Conservation (phyloP, 2,329 filamentous ascomycete genomes). For the Fusarium xyrophilum region DNA sequence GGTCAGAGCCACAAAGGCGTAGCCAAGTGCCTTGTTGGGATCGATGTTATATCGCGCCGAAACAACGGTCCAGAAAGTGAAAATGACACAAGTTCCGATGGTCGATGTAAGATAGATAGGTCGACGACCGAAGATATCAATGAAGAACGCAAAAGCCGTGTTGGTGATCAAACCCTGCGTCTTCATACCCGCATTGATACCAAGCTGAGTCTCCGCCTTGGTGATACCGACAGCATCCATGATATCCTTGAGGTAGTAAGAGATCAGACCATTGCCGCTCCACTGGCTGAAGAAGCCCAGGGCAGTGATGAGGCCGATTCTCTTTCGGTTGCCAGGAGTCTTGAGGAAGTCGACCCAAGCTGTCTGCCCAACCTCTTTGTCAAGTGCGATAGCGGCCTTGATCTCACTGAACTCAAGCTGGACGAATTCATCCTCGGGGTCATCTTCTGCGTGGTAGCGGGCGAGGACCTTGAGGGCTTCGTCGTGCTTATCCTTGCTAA, state of each 20-base stretch:
- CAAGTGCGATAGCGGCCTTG: constrained; percentile 22
- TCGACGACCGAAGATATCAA: constrained; percentile 33
- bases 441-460: constrained; percentile 29
- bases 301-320: constrained; percentile 38
- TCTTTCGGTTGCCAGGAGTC: constrained; percentile 40
- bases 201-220: constrained; percentile 45
- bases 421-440: constrained; percentile 17
- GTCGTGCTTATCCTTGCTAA: constrained; percentile 33
- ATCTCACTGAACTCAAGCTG: constrained; percentile 30
- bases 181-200: constrained; percentile 37
- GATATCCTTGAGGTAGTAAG: constrained; percentile 23
- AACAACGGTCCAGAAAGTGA: constrained; percentile 26
- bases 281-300: constrained; percentile 28
- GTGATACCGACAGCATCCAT: constrained; percentile 34
- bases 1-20: constrained; percentile 45
- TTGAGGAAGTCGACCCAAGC: constrained; percentile 35
- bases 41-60: constrained; percentile 41
- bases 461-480: constrained; percentile 25
- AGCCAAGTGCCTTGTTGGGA: constrained; percentile 15
- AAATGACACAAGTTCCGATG: constrained; percentile 42
- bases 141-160: constrained; percentile 32
- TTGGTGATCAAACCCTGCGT: constrained; percentile 12
- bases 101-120: constrained; percentile 13
- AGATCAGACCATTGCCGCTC: constrained; percentile 24
- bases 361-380: constrained; percentile 24